Percentiles rank a stretch among this genome's conserved stretches.
Evolutionary conservation across 2,329 filamentous ascomycete species (phyloP).

Genomic region (Chaetomium olivaceum): DNA sequence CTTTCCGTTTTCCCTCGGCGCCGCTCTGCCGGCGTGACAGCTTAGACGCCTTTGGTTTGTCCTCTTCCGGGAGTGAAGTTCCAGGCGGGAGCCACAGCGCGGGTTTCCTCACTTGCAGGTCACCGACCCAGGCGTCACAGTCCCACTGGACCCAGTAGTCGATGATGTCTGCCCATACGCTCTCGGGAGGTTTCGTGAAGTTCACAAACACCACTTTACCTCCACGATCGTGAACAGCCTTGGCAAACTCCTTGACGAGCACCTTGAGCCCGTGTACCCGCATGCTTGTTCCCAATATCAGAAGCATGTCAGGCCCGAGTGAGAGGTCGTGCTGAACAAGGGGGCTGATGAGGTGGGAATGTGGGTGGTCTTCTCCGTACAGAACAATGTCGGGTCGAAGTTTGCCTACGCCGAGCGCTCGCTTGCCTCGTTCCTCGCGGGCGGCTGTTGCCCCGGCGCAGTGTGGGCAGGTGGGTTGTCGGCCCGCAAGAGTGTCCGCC

Average conservation of each 20-base stretch:
- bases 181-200: slow-evolving; percentile 69
- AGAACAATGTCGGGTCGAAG: slow-evolving; percentile 72
- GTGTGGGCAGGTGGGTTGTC: slow-evolving; percentile 66
- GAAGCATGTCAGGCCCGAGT: slow-evolving; percentile 64
- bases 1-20: slow-evolving; percentile 26
- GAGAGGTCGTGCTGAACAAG: slow-evolving; percentile 68
- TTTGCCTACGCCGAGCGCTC: slow-evolving; percentile 66
- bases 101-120: slow-evolving; percentile 60
- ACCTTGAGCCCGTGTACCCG: slow-evolving; percentile 71
- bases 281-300: slow-evolving; percentile 71
- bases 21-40: slow-evolving; percentile 32
- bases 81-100: slow-evolving; percentile 59
- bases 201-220: slow-evolving; percentile 74
- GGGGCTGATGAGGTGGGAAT: slow-evolving; percentile 65
- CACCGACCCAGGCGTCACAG: slow-evolving; percentile 70
- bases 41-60: slow-evolving; percentile 44
- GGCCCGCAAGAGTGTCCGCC: slow-evolving; percentile 59
- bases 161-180: slow-evolving; percentile 70
- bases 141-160: slow-evolving; percentile 77
- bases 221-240: slow-evolving; percentile 66
- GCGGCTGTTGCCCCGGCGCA: slow-evolving; percentile 64
- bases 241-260: slow-evolving; percentile 70
- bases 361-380: slow-evolving; percentile 73
- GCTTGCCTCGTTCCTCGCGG: slow-evolving; percentile 64
- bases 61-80: slow-evolving; percentile 40